Conservation (phyloP, 2,329 filamentous ascomycete genomes). For the Lojkania enalia region DNA sequence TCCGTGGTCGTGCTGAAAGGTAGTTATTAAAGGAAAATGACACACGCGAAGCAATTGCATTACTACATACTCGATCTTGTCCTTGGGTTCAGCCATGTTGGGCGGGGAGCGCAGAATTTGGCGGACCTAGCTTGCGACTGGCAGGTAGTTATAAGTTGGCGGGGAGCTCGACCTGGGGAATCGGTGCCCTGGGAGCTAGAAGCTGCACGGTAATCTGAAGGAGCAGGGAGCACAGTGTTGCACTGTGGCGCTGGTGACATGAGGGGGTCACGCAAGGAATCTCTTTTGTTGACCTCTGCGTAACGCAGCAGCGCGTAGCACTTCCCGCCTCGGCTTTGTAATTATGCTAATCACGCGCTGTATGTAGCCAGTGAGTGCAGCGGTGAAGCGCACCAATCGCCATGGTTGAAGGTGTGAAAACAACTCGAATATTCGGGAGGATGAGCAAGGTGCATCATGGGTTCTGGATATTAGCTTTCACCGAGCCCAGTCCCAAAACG, state of each 20-base stretch:
- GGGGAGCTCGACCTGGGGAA: background rate
- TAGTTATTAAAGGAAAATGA: background rate
- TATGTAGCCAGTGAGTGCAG: no score
- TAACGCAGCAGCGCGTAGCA: no score
- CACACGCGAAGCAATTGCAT: background rate
- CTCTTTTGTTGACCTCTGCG: background rate
- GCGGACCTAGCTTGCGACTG: background rate
- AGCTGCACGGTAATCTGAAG: background rate
- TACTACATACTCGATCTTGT: conserved; percentile 8
- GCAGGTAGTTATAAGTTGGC: background rate
- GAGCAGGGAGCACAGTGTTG: background rate
- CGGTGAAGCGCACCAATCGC: background rate
- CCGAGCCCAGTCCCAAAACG: no score
- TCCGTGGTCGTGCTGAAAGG: conserved; percentile 18
- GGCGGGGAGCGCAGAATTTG: background rate
- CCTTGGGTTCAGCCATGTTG: background rate
- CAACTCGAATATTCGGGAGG: background rate
- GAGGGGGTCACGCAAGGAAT: background rate
- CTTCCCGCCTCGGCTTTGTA: background rate
- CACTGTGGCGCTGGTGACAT: background rate
- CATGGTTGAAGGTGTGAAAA: background rate
- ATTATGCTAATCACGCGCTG: background rate
- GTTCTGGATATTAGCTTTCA: no score
- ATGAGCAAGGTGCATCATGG: background rate
- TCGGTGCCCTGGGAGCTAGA: background rate